phyloP scores from a whole-genome alignment of 2,329 filamentous ascomycete species.

The Hirsutella minnesotensis region DNA sequence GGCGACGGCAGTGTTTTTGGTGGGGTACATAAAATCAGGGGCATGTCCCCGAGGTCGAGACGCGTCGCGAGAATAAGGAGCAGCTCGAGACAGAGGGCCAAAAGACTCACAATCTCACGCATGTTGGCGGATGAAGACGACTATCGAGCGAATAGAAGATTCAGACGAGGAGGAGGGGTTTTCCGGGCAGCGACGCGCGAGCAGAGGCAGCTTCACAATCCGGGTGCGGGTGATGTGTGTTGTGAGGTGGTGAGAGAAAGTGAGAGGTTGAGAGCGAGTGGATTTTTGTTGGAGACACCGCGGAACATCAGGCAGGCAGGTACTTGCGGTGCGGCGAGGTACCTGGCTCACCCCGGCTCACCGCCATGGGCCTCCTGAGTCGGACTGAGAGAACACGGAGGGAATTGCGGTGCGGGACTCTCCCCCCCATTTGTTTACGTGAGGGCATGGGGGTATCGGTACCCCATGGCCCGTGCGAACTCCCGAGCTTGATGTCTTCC shows the following conservation, averaged over 20 bases:
- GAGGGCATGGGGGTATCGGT: too few relatives aligned
- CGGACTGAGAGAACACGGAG: constrained; percentile 1
- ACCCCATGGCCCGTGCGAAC: constrained; percentile 13
- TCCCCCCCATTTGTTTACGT: constrained; percentile 23
- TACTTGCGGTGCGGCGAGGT: constrained; percentile 5
- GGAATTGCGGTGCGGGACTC: constrained; percentile 10
- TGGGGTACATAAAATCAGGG: constrained; percentile 25
- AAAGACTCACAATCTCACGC: constrained; percentile 55
- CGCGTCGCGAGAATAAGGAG: constrained; percentile 21
- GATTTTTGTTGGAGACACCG: constrained; percentile 14
- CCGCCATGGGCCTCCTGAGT: constrained; percentile 12
- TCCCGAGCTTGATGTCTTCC: too few relatives aligned
- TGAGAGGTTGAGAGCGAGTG: constrained; percentile 10
- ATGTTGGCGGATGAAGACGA: constrained; percentile 32
- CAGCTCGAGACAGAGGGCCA: constrained; percentile 4
- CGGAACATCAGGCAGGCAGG: background rate
- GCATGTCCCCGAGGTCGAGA: constrained; percentile 16
- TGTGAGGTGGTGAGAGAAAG: constrained; percentile 11
- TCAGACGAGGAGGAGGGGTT: background rate
- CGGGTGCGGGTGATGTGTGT: constrained; percentile 10
- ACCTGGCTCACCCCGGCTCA: constrained; percentile 14
- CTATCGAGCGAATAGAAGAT: constrained; percentile 11
- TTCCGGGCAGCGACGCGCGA: constrained; percentile 7
- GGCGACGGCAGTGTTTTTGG: constrained; percentile 10
- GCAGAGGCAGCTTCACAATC: constrained; percentile 21